Base-by-base conservation (phyloP, 169 alveolate genomes). In the Eimeria sp. region DNA sequence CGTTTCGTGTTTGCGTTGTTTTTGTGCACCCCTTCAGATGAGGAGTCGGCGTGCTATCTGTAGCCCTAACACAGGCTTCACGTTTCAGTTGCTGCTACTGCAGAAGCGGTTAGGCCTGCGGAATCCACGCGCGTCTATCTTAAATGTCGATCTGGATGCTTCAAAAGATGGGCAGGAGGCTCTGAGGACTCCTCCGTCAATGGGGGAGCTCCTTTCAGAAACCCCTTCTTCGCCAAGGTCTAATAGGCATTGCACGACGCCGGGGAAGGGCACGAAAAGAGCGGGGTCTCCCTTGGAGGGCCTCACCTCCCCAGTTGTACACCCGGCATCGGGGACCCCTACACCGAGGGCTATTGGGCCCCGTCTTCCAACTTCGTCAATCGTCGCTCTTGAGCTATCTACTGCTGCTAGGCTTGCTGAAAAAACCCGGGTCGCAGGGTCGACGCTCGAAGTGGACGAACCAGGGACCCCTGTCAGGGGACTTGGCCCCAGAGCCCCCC, bases 11-110 rank as follows among this genome's bases (percentile, higher is more conserved):
- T 30, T 49, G 14, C n/a, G n/a, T 14, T 57, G 25, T 30, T 30
- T 57, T 34, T 83, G 70, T 83, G 51, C 54, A 73, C 58, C 92
- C 47, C 13, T 57, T n/a, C 87, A 92, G 96, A 34, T 92, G 73
- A 84, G 96, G 72, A 51, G 43, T 2, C 73, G 89, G 25, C 83
- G 96, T 14, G 92, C 96, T 30, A 78, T 84, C 40, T 75, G 92
- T 63, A 92, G 88, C 75, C 96, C 96, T 14, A 92, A 92, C 49
- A 92, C 96, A 27, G 96, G 96, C 51, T 92, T 92, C 88, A 92
- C 96, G 11, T 92, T 47, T 40, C 94, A 83, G 75, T 70, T 92
- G 82, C 57, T 92, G 82, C 92, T 83, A 67, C 67, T 92, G 58
- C 91, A 73, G 61, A 92, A 92, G 75, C 91, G 93, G 45, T 63